phyloP scores from a whole-genome alignment of 176 grass and related monocot genomes.

The Calamus simplicifolius region DNA sequence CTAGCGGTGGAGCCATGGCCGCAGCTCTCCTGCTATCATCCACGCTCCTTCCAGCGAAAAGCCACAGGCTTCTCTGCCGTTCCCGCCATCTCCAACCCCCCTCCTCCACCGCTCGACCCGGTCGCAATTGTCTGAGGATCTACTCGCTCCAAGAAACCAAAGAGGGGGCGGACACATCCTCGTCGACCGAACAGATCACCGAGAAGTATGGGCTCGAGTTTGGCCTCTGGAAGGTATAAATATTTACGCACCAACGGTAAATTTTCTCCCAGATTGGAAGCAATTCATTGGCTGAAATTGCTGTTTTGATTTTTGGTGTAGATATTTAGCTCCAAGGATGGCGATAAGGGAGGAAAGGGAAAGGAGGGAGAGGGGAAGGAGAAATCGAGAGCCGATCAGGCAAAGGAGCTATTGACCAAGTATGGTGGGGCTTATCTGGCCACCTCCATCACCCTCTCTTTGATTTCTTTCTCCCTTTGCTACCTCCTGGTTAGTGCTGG shows the following conservation, averaged over 20 bases:
- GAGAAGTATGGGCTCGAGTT: constrained; percentile 91
- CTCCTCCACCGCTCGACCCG: neutral
- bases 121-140: constrained; percentile 3
- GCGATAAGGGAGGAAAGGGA: constrained; percentile 3
- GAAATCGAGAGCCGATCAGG: constrained; percentile 75
- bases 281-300: neutral
- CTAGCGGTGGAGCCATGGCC: constrained; percentile 30
- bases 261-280: too few relatives aligned
- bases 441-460: constrained; percentile 81
- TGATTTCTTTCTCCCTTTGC: constrained; percentile 87
- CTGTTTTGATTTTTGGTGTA: constrained; percentile 11
- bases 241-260: too few relatives aligned
- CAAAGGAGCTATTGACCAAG: constrained; percentile 92
- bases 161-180: constrained; percentile 21
- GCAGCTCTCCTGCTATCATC: constrained; percentile 30
- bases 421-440: constrained; percentile 67
- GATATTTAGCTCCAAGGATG: constrained; percentile 77
- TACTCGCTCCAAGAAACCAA: constrained; percentile 48
- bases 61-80: constrained; percentile 5
- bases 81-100: neutral
- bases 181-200: constrained; percentile 67
- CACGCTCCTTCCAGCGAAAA: constrained; percentile 10
- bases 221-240: constrained; percentile 75
- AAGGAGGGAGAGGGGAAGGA: constrained; percentile 26
- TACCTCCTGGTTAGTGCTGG: constrained; percentile 73